Evolutionary conservation across 106 monocot species (phyloP).

Genomic region (Dioscorea alata): DNA sequence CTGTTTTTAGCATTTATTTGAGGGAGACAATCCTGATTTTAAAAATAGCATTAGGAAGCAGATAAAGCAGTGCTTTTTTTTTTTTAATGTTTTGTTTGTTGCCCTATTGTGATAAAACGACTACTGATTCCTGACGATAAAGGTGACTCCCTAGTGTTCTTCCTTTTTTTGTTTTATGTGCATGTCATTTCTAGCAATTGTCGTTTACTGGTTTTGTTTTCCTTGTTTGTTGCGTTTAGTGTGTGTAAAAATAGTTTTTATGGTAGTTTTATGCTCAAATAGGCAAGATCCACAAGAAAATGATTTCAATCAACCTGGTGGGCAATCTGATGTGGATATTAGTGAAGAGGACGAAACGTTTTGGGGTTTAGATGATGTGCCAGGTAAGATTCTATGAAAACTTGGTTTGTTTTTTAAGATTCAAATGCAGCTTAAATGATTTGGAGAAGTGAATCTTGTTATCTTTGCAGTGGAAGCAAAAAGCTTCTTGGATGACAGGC

Average conservation of each 20-base stretch:
- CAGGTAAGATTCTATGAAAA: slow-evolving; percentile 38
- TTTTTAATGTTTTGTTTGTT: background rate
- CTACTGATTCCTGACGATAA: background rate
- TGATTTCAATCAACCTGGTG: slow-evolving; percentile 31
- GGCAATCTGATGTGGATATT: slow-evolving; percentile 13
- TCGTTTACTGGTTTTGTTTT: background rate
- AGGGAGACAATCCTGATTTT: too few relatives aligned
- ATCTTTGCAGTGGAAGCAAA: slow-evolving; percentile 59
- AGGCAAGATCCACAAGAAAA: slow-evolving; percentile 71
- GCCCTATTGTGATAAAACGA: background rate
- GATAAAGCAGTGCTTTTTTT: too few relatives aligned
- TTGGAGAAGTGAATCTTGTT: background rate
- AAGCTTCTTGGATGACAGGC: slow-evolving; percentile 34
- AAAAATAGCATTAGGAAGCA: too few relatives aligned
- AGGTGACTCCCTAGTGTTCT: background rate
- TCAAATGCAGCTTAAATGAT: background rate
- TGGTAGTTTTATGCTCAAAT: slow-evolving; percentile 1
- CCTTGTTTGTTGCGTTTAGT: background rate
- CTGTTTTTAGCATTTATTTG: too few relatives aligned
- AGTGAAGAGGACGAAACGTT: slow-evolving; percentile 55
- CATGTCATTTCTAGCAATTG: background rate
- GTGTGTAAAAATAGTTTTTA: background rate
- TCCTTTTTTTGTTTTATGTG: background rate
- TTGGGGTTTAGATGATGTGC: slow-evolving; percentile 82
- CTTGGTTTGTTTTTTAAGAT: background rate